Base-by-base conservation (phyloP, 257 asterid genomes). In the Petunia axillaris region DNA sequence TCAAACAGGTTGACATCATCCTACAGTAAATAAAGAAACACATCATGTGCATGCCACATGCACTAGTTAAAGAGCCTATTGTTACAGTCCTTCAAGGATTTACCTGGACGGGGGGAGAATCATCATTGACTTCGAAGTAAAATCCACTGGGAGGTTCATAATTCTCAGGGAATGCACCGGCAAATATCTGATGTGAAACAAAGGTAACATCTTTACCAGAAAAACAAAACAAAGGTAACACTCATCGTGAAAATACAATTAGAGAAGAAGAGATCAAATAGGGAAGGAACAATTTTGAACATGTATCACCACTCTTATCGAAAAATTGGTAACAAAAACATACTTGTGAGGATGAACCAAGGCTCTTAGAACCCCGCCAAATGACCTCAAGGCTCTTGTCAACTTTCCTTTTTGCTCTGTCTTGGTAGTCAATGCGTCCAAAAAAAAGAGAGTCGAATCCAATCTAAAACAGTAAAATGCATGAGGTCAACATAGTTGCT, bases 371-470 rank as follows among this genome's bases (percentile, higher is more conserved):
- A 70, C 97, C 98, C 82, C 79, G 89, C 99, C 99, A 96, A 73
- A 96, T 63, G 83, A 96, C 95, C 91, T 96, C 99, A 64, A 96
- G 99, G 77, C 79, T 89, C 91, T 94, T 96, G 79, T 91, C 98
- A 55, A 16, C 87, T 83, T 84, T 88, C 81, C 99, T 81, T 87
- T 92, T 93, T 39, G 87, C 92, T 90, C 98, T 87, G 84, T 96
- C 99, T 93, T 94, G 99, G 87, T 94, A 96, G 85, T 96, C 99
- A 80, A 96, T 96, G 73, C 99, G 97, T 77, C 84, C 98, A 88
- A 94, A 96, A 90, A 81, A 96, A 75, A 96, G 89, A 81, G 99
- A 91, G 87, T 96, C 98, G 82, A 96, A 96, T 82, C 99, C 99
- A 85, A 94, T 97, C 99, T 96, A 87, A 87, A 82, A 44, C 80